Evolutionary conservation across 192 early-diverging fungal genomes (phyloP).

Genomic region (Linnemannia zychae): DNA sequence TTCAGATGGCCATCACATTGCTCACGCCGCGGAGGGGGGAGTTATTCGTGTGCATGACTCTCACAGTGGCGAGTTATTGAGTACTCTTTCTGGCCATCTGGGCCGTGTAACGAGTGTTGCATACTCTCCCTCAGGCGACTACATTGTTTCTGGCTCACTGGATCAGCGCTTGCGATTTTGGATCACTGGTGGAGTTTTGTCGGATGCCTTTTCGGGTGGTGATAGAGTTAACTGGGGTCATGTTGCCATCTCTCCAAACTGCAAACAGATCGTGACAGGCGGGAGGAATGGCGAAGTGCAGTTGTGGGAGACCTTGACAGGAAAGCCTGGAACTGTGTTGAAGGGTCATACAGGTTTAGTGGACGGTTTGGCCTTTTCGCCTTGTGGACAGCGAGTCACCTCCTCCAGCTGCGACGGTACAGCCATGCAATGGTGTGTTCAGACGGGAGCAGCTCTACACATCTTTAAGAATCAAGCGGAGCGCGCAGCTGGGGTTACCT

Average conservation of each 20-base stretch:
- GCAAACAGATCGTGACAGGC: neutral
- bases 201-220: too few species aligned
- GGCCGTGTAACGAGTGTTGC: neutral
- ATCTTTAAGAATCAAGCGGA: neutral
- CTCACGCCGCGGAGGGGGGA: neutral
- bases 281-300: neutral
- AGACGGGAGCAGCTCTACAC: neutral
- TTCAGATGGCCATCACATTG: constrained; percentile 9
- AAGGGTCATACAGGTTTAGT: neutral
- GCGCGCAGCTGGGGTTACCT: neutral
- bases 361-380: neutral
- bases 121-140: neutral
- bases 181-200: too few species aligned
- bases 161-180: too few species aligned
- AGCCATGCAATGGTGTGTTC: neutral
- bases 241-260: too few species aligned
- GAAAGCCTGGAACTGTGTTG: neutral
- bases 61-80: neutral
- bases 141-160: too few species aligned
- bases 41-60: neutral
- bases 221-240: too few species aligned
- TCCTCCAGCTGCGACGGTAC: neutral
- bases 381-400: neutral
- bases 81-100: too few species aligned
- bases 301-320: neutral